Evolutionary conservation across 2,329 filamentous ascomycete genomes (phyloP).

Genomic region (Pleomassaria siparia): DNA sequence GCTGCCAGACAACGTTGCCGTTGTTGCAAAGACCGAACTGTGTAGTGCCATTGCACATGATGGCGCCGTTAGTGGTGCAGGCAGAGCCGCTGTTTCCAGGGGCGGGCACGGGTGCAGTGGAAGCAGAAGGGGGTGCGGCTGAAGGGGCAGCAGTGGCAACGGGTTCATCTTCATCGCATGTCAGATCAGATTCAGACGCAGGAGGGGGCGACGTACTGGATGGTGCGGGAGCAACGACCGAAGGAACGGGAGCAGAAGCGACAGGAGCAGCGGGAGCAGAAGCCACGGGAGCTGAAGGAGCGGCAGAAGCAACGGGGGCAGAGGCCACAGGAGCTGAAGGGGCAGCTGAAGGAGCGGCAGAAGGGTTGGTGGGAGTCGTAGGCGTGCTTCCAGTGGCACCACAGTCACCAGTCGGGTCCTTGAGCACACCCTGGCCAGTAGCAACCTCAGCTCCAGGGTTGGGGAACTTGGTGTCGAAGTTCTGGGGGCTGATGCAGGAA

Average conservation of each 20-base stretch:
- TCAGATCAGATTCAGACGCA: neutral
- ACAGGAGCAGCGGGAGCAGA: neutral
- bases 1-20: constrained; percentile 44
- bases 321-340: too few species aligned
- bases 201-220: constrained; percentile 9
- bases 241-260: constrained; percentile 4
- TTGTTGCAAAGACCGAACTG: constrained; percentile 49
- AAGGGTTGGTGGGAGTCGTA: neutral
- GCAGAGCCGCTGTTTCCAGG: constrained; percentile 9
- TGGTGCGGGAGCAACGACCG: neutral
- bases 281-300: neutral
- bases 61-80: constrained; percentile 39
- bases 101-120: constrained; percentile 12
- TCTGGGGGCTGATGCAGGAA: constrained; percentile 56
- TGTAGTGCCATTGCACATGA: constrained; percentile 44
- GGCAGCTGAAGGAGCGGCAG: neutral
- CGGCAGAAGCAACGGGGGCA: neutral
- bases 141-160: constrained; percentile 13
- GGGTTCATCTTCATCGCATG: constrained; percentile 6
- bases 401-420: constrained; percentile 24
- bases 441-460: constrained; percentile 64
- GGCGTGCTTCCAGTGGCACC: constrained; percentile 16
- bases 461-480: constrained; percentile 63
- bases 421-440: constrained; percentile 27
- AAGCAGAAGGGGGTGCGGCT: constrained; percentile 4